Evolutionary conservation across 2,329 filamentous ascomycete species (phyloP), one percentile per base, ranked within the genome.

Genomic region (Talaromyces amestolkiae): DNA sequence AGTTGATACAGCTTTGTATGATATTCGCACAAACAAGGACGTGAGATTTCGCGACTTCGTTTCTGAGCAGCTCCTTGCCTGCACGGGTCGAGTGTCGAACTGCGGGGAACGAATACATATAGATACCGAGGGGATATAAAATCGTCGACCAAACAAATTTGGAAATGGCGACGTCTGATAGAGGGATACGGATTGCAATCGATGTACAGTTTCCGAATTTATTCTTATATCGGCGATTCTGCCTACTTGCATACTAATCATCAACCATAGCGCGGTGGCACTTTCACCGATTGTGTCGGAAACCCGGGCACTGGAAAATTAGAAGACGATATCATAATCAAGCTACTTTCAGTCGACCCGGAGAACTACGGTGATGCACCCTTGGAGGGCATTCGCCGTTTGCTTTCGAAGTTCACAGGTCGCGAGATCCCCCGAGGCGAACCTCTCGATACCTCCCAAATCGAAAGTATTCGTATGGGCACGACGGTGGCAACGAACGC

Each of bases 401-500:
- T 97, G 65, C 87, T 97, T 78, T 89, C 89, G 69, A 88, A 87
- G 71, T 96, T 96, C 77, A 87, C 88, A 2, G 84, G 85, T 63
- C 84, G 85, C 65, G 89, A 94, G 4, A 93, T 96, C 53, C 91
- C 91, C 3, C 88, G 93, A 58, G 92, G 92, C 31, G 83, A 93
- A 74, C 82, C 90, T 0, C 81, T 97, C 9, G 92, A 97, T 76
- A 97, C 93, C 0, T 86, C 88, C 19, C 81, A 88, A 73, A 96
- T 97, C 71, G 91, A 95, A 71, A 93, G 91, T 64, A 97, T 97
- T 75, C 89, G 93, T 58, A 97, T 97, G 93, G 93, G 93, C 53
- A 97, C 93, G 1, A 97, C 93, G 0, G 93, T 97, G 13, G 93
- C 93, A 10, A 97, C 93, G 0, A 97, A 97, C 76, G 93, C 93